phyloP scores from a whole-genome alignment of 2,329 filamentous ascomycete species.

The Alternaria ventricosa region DNA sequence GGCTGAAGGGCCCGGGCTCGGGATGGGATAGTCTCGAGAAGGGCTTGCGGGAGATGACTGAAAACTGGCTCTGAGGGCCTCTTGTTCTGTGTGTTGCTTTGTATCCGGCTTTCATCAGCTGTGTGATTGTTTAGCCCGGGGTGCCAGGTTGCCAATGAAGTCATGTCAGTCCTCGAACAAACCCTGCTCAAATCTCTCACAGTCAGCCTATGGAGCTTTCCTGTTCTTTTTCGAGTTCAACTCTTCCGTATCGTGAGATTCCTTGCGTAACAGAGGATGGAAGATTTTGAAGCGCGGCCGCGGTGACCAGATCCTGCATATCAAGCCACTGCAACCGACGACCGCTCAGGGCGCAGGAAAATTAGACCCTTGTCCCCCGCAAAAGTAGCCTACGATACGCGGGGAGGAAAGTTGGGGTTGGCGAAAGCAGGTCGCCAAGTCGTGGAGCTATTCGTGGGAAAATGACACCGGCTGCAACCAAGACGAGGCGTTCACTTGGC shows the following conservation, averaged over 20 bases:
- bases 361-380: conserved; percentile 1
- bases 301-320: background rate
- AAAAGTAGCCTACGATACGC: background rate
- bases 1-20: conserved; percentile 36
- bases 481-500: conserved; percentile 18
- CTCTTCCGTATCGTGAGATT: background rate
- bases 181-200: too few species aligned
- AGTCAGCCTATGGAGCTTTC: too few species aligned
- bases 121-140: too few species aligned
- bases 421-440: conserved; percentile 5
- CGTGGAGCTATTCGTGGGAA: conserved; percentile 21
- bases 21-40: conserved; percentile 37
- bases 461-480: conserved; percentile 9
- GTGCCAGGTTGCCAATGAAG: background rate
- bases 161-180: too few species aligned
- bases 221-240: background rate
- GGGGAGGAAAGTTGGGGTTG: conserved; percentile 3
- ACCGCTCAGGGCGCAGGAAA: background rate
- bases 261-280: background rate
- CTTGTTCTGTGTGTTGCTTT: background rate
- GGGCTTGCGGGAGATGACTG: conserved; percentile 23
- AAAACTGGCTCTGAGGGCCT: conserved; percentile 4
- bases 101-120: background rate
- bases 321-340: background rate
- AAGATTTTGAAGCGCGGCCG: background rate